Percentiles rank a stretch among this genome's conserved stretches.
These are phyloP conservation scores for Acanthamoeba healyi DNA, from an alignment of 208 protist species.

Conservation along the genomic window DNA sequence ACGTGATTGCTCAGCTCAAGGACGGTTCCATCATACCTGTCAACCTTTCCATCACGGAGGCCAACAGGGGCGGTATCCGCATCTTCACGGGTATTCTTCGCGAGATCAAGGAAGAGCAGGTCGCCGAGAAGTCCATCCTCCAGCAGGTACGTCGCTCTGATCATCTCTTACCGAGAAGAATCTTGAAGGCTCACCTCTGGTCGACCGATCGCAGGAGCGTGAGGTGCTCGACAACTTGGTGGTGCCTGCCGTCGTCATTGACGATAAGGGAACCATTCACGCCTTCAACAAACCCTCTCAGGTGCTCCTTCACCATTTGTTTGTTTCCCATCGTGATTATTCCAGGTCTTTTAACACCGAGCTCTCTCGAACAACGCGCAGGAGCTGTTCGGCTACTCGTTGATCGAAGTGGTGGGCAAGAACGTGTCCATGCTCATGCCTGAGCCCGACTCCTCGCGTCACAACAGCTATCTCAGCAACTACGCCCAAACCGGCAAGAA, in stretches of 20 bases:
- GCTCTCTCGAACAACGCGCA: not conserved
- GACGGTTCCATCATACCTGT: constrained; percentile 45
- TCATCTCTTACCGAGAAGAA: too few species aligned
- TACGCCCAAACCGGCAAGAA: constrained; percentile 41
- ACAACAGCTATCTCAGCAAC: constrained; percentile 44
- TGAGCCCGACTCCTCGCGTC: constrained; percentile 20
- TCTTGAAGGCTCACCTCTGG: too few species aligned
- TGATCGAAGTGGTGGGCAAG: constrained; percentile 75
- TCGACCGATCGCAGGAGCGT: not conserved
- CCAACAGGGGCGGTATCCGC: not conserved
- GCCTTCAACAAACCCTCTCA: constrained; percentile 69
- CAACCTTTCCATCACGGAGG: constrained; percentile 63
- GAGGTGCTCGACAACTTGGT: constrained; percentile 68
- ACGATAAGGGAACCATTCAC: constrained; percentile 72
- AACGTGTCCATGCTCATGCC: constrained; percentile 73
- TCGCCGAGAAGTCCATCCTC: constrained; percentile 38
- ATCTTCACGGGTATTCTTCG: constrained; percentile 48
- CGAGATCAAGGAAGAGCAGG: constrained; percentile 35
- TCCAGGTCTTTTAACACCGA: not conserved
- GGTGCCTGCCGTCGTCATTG: constrained; percentile 63
- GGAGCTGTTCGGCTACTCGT: constrained; percentile 51
- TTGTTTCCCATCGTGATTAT: too few species aligned
- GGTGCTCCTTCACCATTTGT: not conserved
- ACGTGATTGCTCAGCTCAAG: constrained; percentile 67
- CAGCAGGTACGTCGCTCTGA: constrained; percentile 25